Evolutionary conservation across 148 eudicot genomes (phyloP).

Genomic region (Mesembryanthemum crystallinum): DNA sequence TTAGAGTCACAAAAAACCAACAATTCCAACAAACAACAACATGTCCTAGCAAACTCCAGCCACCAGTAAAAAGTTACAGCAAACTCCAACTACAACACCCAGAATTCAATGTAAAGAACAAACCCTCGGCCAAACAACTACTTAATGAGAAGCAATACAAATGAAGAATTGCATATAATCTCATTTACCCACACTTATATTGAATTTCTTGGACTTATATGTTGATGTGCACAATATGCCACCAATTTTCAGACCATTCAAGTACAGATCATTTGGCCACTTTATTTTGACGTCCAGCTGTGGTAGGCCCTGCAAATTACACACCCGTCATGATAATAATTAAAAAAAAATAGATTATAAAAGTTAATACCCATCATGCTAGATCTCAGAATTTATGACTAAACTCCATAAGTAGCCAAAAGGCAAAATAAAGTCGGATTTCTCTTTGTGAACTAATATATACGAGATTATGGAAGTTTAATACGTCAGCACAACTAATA

Average conservation of each 20-base stretch:
- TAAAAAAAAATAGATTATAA: no score
- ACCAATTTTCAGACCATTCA: conserved; percentile 89
- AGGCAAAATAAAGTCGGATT: no score
- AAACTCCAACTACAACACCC: no score
- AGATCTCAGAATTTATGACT: neutral
- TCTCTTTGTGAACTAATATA: no score
- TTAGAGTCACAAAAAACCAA: no score
- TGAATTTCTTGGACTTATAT: conserved; percentile 74
- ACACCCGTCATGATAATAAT: neutral
- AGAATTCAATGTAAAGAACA: no score
- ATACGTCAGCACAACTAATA: neutral
- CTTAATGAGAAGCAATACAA: neutral
- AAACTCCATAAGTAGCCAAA: no score
- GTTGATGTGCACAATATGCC: conserved; percentile 94
- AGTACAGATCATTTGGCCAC: conserved; percentile 95
- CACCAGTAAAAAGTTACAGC: no score
- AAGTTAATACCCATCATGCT: neutral
- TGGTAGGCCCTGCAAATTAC: conserved; percentile 68
- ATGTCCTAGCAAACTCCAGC: no score
- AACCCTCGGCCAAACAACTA: neutral
- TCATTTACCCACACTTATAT: conserved; percentile 82
- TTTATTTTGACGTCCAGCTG: conserved; percentile 79
- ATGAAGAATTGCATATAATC: conserved; percentile 1
- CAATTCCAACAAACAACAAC: no score
- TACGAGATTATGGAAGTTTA: neutral